Conservation (phyloP, 257 asterid species). For the Eucommia ulmoides region DNA sequence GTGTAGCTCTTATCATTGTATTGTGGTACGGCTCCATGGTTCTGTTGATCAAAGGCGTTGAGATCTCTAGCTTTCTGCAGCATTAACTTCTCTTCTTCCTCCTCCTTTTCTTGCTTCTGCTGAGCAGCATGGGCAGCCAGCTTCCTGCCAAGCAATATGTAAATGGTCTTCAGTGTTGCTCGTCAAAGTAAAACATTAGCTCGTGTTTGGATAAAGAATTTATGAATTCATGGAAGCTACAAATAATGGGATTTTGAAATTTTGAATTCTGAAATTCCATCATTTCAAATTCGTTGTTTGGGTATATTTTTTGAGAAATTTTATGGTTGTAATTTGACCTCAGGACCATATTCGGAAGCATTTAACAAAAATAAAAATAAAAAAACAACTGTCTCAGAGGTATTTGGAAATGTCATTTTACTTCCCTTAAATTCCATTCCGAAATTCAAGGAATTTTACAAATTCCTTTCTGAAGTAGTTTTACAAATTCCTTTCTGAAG, state of each 20-base stretch:
- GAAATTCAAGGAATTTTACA: too few species aligned
- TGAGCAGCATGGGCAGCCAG: slow-evolving; percentile 47
- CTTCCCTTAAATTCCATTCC: too few species aligned
- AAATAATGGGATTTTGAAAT: too few species aligned
- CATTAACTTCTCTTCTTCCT: slow-evolving; percentile 50
- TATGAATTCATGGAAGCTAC: not conserved
- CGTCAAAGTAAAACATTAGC: not conserved
- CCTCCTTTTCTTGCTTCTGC: slow-evolving; percentile 63
- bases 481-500: too few species aligned
- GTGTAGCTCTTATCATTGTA: slow-evolving; percentile 53
- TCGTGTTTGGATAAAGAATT: not conserved
- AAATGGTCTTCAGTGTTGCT: not conserved
- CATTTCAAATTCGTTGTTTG: too few species aligned
- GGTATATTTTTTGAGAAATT: too few species aligned
- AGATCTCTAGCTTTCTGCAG: slow-evolving; percentile 70
- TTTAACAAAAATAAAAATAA: too few species aligned
- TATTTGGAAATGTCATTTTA: too few species aligned
- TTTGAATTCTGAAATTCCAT: too few species aligned
- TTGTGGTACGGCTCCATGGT: slow-evolving; percentile 88
- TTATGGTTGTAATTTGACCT: too few species aligned
- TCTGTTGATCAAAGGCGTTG: slow-evolving; percentile 81
- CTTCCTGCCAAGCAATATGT: slow-evolving; percentile 36
- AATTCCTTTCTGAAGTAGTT: too few species aligned
- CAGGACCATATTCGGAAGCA: not conserved
- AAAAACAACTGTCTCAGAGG: too few species aligned